Conservation (phyloP, 306 rosid genomes). For the Fragaria ananassa region DNA sequence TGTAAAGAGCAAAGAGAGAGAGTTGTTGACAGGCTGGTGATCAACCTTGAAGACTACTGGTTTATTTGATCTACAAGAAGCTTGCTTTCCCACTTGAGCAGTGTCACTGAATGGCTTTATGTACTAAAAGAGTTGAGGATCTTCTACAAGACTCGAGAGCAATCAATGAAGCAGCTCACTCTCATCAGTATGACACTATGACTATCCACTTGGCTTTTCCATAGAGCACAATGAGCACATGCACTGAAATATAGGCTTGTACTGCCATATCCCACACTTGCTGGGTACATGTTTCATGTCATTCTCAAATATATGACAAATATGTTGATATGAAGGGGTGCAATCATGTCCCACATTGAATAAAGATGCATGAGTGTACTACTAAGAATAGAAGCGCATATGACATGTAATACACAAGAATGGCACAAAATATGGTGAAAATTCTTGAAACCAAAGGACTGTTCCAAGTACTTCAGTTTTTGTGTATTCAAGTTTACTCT, state of each 20-base stretch:
- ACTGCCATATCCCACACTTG: background rate
- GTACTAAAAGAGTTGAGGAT: background rate
- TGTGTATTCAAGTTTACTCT: background rate
- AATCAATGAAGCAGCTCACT: background rate
- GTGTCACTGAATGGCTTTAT: background rate
- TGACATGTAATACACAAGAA: background rate
- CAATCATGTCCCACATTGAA: background rate
- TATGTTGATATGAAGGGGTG: background rate
- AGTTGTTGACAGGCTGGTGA: slow-evolving; percentile 1
- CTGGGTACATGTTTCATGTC: background rate
- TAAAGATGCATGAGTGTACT: background rate
- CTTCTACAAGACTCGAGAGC: background rate
- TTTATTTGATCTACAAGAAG: background rate
- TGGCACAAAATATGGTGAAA: background rate
- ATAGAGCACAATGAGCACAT: background rate
- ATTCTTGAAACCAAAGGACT: background rate
- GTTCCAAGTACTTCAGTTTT: background rate
- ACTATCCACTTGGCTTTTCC: background rate
- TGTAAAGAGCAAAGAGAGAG: background rate
- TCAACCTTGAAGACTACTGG: background rate
- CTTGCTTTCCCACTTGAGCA: background rate
- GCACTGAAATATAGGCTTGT: background rate
- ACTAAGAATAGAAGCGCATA: background rate
- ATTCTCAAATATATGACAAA: background rate
- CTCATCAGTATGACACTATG: background rate